Conservation (phyloP, 306 rosid genomes). For the Malus domestica region ASM211411v1 NC_041801.1:4115501-4116000, state of each 20-base stretch:
- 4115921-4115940: conserved; percentile 90
- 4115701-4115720: background rate
- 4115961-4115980: conserved; percentile 90
- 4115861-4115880: background rate
- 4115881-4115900: conserved; percentile 54
- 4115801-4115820: background rate
- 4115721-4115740: too few relatives aligned
- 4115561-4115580: background rate
- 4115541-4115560: background rate
- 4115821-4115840: background rate
- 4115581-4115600: background rate
- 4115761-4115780: background rate
- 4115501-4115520: background rate
- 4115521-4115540: background rate
- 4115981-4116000: conserved; percentile 60
- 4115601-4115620: background rate
- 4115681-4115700: background rate
- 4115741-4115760: background rate
- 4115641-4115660: background rate
- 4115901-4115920: conserved; percentile 70
- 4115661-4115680: background rate
- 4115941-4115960: conserved; percentile 76
- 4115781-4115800: background rate
- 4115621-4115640: background rate
- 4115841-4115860: background rate